phyloP scores from a whole-genome alignment of 1,139 yeast genomes.

The Taiozyma onychis region DNA sequence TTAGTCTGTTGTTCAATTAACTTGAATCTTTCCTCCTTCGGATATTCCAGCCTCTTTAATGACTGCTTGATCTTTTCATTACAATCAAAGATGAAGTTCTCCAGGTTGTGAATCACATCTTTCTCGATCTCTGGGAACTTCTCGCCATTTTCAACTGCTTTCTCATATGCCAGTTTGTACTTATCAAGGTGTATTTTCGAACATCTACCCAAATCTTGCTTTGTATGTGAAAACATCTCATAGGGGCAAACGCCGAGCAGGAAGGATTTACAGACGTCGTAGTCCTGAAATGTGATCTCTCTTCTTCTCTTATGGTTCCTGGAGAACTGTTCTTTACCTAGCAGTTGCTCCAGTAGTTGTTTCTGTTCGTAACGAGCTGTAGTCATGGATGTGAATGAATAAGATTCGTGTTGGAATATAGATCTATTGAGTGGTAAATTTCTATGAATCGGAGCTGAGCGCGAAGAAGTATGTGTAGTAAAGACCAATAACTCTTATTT shows the following conservation, averaged over 20 bases:
- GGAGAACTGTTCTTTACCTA: conserved; percentile 62
- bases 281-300: conserved; percentile 44
- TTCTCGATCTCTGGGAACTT: conserved; percentile 63
- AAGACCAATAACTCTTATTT: too few relatives aligned
- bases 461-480: too few relatives aligned
- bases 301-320: conserved; percentile 16
- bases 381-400: neutral
- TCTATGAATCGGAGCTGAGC: neutral
- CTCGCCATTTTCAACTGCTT: conserved; percentile 50
- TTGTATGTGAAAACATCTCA: conserved; percentile 77
- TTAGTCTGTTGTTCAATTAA: conserved; percentile 60
- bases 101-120: conserved; percentile 44
- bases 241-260: conserved; percentile 87
- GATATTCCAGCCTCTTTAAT: conserved; percentile 62
- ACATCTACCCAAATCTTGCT: conserved; percentile 79
- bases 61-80: conserved; percentile 64
- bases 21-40: conserved; percentile 69
- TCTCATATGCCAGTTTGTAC: conserved; percentile 65
- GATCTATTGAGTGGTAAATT: neutral
- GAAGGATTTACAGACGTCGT: conserved; percentile 72
- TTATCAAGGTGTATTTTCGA: conserved; percentile 74
- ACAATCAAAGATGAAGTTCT: conserved; percentile 54
- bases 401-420: neutral
- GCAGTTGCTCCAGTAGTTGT: conserved; percentile 68
- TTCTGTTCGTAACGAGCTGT: conserved; percentile 69